Conservation (phyloP, 495 filamentous ascomycete genomes). For the Lasiosphaeria hispida region DNA sequence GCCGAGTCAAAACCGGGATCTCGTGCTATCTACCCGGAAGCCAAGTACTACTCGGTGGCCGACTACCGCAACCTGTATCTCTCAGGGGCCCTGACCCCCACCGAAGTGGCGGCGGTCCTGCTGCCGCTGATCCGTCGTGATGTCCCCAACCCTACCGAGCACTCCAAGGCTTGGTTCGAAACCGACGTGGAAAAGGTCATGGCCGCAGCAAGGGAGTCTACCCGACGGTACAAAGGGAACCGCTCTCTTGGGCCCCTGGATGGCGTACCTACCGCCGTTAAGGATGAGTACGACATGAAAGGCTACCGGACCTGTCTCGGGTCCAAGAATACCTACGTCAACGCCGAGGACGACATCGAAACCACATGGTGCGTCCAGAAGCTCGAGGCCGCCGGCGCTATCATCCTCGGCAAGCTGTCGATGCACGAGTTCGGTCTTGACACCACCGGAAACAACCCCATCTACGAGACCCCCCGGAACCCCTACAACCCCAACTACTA, state of each 20-base stretch:
- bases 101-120: constrained; percentile 60
- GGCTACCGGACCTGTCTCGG: constrained; percentile 68
- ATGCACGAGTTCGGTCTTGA: constrained; percentile 86
- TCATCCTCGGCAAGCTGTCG: constrained; percentile 74
- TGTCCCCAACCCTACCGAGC: constrained; percentile 46
- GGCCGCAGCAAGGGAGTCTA: constrained; percentile 65
- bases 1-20: neutral
- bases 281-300: constrained; percentile 63
- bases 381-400: constrained; percentile 69
- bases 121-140: constrained; percentile 68
- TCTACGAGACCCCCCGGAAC: constrained; percentile 73
- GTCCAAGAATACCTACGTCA: constrained; percentile 40
- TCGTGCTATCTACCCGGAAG: constrained; percentile 26
- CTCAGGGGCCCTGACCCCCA: constrained; percentile 64
- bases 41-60: constrained; percentile 58
- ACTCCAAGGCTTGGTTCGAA: constrained; percentile 65
- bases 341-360: constrained; percentile 42
- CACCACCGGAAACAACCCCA: constrained; percentile 80
- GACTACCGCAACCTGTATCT: constrained; percentile 69
- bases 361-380: constrained; percentile 70
- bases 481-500: constrained; percentile 74
- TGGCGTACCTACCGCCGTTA: constrained; percentile 61
- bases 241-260: constrained; percentile 65
- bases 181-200: constrained; percentile 57
- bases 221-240: constrained; percentile 60